These are phyloP conservation scores for Aureobasidium sp. DNA, from an alignment of 2,329 filamentous ascomycete genomes.

Conservation along the genomic window DNA sequence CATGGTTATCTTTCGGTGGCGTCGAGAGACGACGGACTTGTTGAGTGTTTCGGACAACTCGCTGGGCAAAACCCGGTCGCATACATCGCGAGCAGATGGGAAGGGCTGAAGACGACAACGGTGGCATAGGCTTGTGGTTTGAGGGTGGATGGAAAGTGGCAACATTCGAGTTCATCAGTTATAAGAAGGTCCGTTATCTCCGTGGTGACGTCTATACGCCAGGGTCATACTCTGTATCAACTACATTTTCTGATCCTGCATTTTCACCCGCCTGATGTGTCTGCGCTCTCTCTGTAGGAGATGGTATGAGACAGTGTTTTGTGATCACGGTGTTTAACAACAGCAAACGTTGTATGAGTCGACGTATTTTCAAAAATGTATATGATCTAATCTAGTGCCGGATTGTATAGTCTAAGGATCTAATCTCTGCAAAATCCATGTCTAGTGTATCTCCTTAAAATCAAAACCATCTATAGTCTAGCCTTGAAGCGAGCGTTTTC, in stretches of 20 bases:
- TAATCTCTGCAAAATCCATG: not conserved
- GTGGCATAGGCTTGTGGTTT: constrained; percentile 19
- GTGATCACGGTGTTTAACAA: no score
- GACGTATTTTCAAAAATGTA: not conserved
- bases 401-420: not conserved
- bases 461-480: constrained; percentile 29
- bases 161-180: not conserved
- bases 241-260: not conserved
- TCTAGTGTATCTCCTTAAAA: not conserved
- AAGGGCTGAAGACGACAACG: constrained; percentile 18
- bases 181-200: not conserved
- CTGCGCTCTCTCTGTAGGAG: no score
- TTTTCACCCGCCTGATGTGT: not conserved
- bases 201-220: not conserved
- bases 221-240: not conserved
- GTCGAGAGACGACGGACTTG: constrained; percentile 14
- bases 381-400: not conserved
- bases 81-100: constrained; percentile 36
- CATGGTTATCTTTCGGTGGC: constrained; percentile 17
- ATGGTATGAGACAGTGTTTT: not conserved
- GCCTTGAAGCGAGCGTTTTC: constrained; percentile 34
- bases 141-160: constrained; percentile 6
- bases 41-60: constrained; percentile 1
- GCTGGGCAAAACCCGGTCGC: constrained; percentile 26
- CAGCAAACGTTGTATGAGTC: not conserved